Evolutionary conservation across 2,329 filamentous ascomycete genomes (phyloP).

Genomic region (Sarocladiaceae sp.): DNA sequence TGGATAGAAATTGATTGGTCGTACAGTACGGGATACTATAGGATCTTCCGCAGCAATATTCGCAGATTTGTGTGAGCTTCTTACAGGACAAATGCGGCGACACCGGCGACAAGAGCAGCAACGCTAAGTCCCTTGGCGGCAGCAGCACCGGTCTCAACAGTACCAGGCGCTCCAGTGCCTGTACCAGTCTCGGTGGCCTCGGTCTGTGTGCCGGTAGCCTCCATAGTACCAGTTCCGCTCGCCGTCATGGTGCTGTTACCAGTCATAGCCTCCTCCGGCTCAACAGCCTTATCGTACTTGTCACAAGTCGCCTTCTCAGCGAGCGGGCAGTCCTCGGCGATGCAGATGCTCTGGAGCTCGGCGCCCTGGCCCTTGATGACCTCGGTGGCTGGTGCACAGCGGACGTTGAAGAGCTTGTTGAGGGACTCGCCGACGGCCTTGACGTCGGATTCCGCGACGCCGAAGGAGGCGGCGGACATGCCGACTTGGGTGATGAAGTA

Average conservation of each 20-base stretch:
- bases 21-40: too few relatives aligned
- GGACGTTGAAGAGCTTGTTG: constrained; percentile 44
- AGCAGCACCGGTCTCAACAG: constrained; percentile 20
- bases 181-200: constrained; percentile 9
- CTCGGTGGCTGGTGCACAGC: constrained; percentile 42
- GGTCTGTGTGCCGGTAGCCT: constrained; percentile 10
- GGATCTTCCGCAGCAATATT: too few relatives aligned
- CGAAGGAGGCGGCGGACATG: constrained; percentile 52
- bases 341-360: constrained; percentile 54
- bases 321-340: constrained; percentile 41
- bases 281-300: constrained; percentile 32
- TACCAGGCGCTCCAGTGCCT: neutral
- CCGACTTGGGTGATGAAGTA: constrained; percentile 60
- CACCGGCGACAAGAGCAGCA: constrained; percentile 17
- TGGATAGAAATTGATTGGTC: too few relatives aligned
- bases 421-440: constrained; percentile 43
- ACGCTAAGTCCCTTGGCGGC: constrained; percentile 20
- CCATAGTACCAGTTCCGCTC: constrained; percentile 13
- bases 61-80: too few relatives aligned
- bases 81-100: constrained; percentile 25
- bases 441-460: constrained; percentile 51
- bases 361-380: constrained; percentile 40
- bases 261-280: constrained; percentile 12
- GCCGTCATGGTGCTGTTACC: constrained; percentile 15
- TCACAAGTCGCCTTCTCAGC: constrained; percentile 41